These are phyloP conservation scores for Sideroxylon spinosum DNA, from an alignment of 179 eudicot species.

Conservation along the genomic window DNA sequence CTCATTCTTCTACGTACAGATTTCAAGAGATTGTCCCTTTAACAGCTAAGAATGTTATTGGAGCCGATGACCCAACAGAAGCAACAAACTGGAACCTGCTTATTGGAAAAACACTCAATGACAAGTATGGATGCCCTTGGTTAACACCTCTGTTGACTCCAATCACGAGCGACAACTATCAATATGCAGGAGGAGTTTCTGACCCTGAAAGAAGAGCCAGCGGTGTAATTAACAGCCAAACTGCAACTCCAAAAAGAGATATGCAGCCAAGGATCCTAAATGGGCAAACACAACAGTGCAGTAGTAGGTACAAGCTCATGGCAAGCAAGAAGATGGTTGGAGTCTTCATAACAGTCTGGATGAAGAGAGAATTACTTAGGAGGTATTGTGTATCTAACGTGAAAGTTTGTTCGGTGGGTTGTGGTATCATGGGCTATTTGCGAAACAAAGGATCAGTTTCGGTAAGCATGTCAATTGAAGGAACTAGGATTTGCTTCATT, in stretches of 20 bases:
- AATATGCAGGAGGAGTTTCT: slow-evolving; percentile 31
- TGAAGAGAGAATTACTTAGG: slow-evolving; percentile 40
- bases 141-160: slow-evolving; percentile 51
- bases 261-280: slow-evolving; percentile 22
- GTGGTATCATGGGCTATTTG: slow-evolving; percentile 59
- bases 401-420: slow-evolving; percentile 49
- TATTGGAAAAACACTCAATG: slow-evolving; percentile 48
- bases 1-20: slow-evolving; percentile 19
- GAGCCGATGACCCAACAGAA: slow-evolving; percentile 49
- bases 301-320: slow-evolving; percentile 54
- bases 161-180: slow-evolving; percentile 38
- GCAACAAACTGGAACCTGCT: slow-evolving; percentile 53
- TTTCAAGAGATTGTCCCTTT: slow-evolving; percentile 65
- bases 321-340: slow-evolving; percentile 79
- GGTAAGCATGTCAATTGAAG: slow-evolving; percentile 53
- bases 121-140: slow-evolving; percentile 68
- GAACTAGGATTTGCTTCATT: slow-evolving; percentile 56
- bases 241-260: slow-evolving; percentile 30
- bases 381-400: slow-evolving; percentile 40
- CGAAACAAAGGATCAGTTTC: slow-evolving; percentile 67
- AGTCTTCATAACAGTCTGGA: slow-evolving; percentile 58
- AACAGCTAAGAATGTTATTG: slow-evolving; percentile 40
- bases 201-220: slow-evolving; percentile 23
- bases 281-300: not conserved
- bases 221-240: slow-evolving; percentile 21